Conservation (phyloP, 306 rosid genomes). For the Rosa lucieae region DNA sequence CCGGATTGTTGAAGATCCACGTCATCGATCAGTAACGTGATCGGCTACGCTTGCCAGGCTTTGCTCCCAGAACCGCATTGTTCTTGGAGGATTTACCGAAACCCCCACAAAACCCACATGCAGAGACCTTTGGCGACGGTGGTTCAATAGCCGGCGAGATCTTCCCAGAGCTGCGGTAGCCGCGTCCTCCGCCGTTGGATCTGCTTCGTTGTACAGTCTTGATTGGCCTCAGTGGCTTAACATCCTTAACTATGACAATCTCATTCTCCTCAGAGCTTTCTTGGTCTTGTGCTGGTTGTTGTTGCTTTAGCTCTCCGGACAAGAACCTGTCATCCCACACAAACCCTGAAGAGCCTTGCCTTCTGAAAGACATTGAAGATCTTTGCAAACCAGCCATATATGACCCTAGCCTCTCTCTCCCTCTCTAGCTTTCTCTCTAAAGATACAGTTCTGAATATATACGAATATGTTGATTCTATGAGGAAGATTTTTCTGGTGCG, state of each 20-base stretch:
- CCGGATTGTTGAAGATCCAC: background rate
- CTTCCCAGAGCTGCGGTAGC: slow-evolving; percentile 53
- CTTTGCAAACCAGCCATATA: slow-evolving; percentile 80
- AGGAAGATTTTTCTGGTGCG: background rate
- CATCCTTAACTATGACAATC: slow-evolving; percentile 7
- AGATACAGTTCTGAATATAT: background rate
- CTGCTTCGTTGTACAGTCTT: slow-evolving; percentile 51
- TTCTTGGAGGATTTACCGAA: slow-evolving; percentile 48
- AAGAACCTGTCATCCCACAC: slow-evolving; percentile 75
- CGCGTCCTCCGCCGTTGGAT: slow-evolving; percentile 57
- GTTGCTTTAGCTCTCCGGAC: slow-evolving; percentile 48
- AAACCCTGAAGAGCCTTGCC: slow-evolving; percentile 87
- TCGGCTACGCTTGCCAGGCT: slow-evolving; percentile 36
- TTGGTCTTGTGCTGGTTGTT: slow-evolving; percentile 9
- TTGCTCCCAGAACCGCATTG: slow-evolving; percentile 31
- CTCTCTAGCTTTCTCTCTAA: no score
- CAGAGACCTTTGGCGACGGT: slow-evolving; percentile 81
- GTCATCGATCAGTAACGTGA: slow-evolving; percentile 29
- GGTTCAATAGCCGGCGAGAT: slow-evolving; percentile 72
- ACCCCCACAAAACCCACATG: slow-evolving; percentile 61
- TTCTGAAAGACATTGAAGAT: slow-evolving; percentile 73
- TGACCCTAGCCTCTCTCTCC: background rate
- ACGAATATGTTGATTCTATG: background rate
- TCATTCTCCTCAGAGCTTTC: background rate
- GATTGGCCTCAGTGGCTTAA: slow-evolving; percentile 23